Conservation (phyloP, 139 green algal genomes). For the Chlamydomonas applanata region DNA sequence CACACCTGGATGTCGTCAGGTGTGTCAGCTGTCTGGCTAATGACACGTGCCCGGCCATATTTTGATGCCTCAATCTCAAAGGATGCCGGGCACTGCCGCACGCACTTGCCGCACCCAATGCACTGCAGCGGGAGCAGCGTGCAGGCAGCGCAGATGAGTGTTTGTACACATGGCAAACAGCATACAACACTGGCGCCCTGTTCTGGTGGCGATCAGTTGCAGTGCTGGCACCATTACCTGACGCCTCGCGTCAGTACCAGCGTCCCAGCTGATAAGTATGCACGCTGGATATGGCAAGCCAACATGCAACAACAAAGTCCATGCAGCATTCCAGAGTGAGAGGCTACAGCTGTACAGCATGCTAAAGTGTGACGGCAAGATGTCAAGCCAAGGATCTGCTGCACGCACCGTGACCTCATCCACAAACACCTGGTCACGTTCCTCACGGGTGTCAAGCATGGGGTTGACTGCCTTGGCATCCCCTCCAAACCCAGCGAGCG, state of each 20-base stretch:
- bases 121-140: background rate
- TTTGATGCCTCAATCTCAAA: constrained; percentile 46
- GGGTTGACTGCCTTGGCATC: constrained; percentile 36
- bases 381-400: no score
- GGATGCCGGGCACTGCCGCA: constrained; percentile 26
- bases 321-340: no score
- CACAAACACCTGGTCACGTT: constrained; percentile 51
- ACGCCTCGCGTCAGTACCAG: no score
- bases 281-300: background rate
- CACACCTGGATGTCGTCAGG: constrained; percentile 17
- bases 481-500: constrained; percentile 33
- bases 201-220: no score
- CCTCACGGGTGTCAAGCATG: constrained; percentile 42
- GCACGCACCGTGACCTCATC: constrained; percentile 38
- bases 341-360: no score
- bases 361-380: no score
- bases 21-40: constrained; percentile 15
- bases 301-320: no score
- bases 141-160: background rate
- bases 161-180: no score
- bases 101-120: constrained; percentile 57
- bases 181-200: no score
- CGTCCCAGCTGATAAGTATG: background rate
- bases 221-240: background rate
- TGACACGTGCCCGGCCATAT: constrained; percentile 51